Base-by-base conservation (phyloP, 1,139 yeast species). In the Hanseniaspora sp. region DNA sequence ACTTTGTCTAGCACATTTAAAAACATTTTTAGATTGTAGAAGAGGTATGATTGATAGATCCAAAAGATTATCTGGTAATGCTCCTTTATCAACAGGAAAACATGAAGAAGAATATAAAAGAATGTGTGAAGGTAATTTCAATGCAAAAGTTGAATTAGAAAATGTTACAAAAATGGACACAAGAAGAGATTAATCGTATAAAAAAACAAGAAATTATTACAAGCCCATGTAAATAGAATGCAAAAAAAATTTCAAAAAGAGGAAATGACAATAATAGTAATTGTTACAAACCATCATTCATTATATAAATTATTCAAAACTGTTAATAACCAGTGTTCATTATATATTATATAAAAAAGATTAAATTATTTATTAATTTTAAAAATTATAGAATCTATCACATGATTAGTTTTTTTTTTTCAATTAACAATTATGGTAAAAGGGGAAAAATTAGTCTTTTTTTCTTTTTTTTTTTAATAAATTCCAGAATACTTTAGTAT, bases 61-160 rank as follows among this genome's bases (percentile, higher is more conserved):
- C 6, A 90, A 88, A 67, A 77, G 98, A 61, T 86, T 92, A 73
- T 76, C 86, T 65, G 98, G 98, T 8, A 92, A 92, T 64, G 98
- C 95, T 0, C 90, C 97, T 0, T 69, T 86, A 49, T 86, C 96
- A 9, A 86, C 95, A 1, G 98, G 98, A 0, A 84, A 82, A 64
- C 90, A 83, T 68, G 96, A 90, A 63, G 92, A 86, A 56, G 86
- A 86, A 53, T 84, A 83, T 60, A 86, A 82, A 42, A 83, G 84
- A 58, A 72, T 92, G 57, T 82, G 90, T 0, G 68, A 73, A 4
- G 98, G 97, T 0, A 76, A 88, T 56, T 88, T 85, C 64, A 82
- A 88, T 65, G 79, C 96, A 0, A 73, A 74, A 51, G 92, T 83
- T 58, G 97, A 92, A 69, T 78, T 86, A 76, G 72, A 71, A 58